These are phyloP conservation scores for Turnera subulata DNA, from an alignment of 345 rosid genomes.

Conservation along the genomic window DNA sequence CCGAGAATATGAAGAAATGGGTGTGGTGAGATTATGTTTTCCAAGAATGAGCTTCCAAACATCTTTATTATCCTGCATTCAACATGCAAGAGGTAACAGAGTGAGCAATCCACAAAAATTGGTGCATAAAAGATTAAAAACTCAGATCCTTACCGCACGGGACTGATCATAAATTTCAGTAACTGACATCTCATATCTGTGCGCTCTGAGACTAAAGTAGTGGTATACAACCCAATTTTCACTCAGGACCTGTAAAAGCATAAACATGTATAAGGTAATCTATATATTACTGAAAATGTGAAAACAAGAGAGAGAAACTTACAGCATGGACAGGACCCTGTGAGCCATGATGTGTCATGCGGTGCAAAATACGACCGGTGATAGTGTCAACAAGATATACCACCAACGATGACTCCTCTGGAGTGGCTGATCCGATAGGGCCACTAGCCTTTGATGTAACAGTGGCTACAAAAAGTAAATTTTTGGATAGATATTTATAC, in stretches of 20 bases:
- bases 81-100: constrained; percentile 18
- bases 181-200: constrained; percentile 95
- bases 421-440: constrained; percentile 79
- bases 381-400: constrained; percentile 85
- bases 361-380: constrained; percentile 89
- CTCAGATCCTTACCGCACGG: constrained; percentile 65
- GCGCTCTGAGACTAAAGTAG: constrained; percentile 95
- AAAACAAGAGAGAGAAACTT: constrained; percentile 28
- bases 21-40: constrained; percentile 93
- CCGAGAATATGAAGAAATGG: constrained; percentile 76
- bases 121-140: neutral
- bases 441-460: constrained; percentile 86
- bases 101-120: neutral
- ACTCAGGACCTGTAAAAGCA: constrained; percentile 69
- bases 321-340: constrained; percentile 96
- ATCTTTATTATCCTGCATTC: constrained; percentile 87
- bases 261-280: constrained; percentile 21
- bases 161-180: constrained; percentile 94
- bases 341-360: constrained; percentile 87
- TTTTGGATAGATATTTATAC: constrained; percentile 86
- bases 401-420: constrained; percentile 80
- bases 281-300: neutral
- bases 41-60: constrained; percentile 88
- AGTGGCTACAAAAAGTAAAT: constrained; percentile 84
- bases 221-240: constrained; percentile 99